These are phyloP conservation scores for Clarireedia monteithiana DNA, from an alignment of 2,329 filamentous ascomycete genomes.

Conservation along the genomic window DNA sequence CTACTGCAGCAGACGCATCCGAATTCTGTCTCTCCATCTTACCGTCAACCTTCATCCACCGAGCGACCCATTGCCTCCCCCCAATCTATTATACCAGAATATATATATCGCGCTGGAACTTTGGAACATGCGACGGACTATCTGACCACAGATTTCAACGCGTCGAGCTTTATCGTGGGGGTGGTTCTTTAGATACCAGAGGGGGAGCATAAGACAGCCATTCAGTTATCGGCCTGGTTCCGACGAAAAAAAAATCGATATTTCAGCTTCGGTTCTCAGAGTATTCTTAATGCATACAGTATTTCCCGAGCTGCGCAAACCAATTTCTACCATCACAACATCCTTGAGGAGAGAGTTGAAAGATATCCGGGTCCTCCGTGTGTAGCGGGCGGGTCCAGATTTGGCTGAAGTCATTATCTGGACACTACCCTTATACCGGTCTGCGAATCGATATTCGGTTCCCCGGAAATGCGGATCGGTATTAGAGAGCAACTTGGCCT, in stretches of 20 bases:
- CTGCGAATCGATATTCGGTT: neutral
- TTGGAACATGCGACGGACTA: neutral
- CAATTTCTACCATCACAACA: neutral
- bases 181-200: too few species aligned
- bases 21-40: too few species aligned
- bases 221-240: neutral
- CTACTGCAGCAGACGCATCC: too few species aligned
- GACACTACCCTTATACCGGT: neutral
- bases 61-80: too few species aligned
- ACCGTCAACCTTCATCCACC: too few species aligned
- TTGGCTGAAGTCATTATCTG: slow-evolving; percentile 1
- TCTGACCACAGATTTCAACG: neutral
- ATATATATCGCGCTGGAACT: too few species aligned
- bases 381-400: neutral
- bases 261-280: neutral
- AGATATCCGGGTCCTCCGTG: neutral
- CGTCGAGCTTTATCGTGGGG: too few species aligned
- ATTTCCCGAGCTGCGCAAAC: neutral
- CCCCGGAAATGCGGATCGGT: slow-evolving; percentile 63
- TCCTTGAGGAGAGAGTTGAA: neutral
- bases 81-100: too few species aligned
- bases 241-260: neutral
- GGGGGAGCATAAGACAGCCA: neutral
- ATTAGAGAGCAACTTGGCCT: slow-evolving; percentile 82
- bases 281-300: neutral